phyloP scores from a whole-genome alignment of 208 protist species.

The Trichomonas vaginalis region DNA sequence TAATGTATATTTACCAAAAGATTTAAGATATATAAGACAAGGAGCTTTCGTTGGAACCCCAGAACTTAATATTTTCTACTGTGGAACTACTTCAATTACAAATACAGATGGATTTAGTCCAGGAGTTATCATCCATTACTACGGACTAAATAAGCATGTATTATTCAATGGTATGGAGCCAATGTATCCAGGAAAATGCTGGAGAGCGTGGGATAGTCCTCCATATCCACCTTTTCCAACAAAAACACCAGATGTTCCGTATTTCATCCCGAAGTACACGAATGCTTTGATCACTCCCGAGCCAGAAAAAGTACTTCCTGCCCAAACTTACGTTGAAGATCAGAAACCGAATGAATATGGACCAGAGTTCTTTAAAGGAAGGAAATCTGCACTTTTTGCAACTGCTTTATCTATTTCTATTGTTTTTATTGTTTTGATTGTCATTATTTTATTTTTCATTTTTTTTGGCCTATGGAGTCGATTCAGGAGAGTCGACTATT shows the following conservation, averaged over 20 bases:
- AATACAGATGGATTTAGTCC: background rate
- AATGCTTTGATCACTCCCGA: background rate
- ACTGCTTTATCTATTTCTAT: background rate
- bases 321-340: background rate
- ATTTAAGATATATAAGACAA: background rate
- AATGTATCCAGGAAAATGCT: background rate
- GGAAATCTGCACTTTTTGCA: background rate
- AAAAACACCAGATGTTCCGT: background rate
- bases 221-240: background rate
- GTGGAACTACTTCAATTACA: background rate
- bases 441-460: background rate
- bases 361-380: background rate
- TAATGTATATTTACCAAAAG: background rate
- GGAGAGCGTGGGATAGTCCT: background rate
- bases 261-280: background rate
- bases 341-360: background rate
- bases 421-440: background rate
- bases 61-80: background rate
- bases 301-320: background rate
- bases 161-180: background rate
- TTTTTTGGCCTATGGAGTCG: background rate
- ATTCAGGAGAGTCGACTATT: background rate
- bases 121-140: background rate
- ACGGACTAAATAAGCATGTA: background rate
- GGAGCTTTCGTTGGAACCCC: background rate